These are phyloP conservation scores for Stagonosporopsis tanaceti DNA, from an alignment of 2,329 filamentous ascomycete genomes.

Conservation along the genomic window DNA sequence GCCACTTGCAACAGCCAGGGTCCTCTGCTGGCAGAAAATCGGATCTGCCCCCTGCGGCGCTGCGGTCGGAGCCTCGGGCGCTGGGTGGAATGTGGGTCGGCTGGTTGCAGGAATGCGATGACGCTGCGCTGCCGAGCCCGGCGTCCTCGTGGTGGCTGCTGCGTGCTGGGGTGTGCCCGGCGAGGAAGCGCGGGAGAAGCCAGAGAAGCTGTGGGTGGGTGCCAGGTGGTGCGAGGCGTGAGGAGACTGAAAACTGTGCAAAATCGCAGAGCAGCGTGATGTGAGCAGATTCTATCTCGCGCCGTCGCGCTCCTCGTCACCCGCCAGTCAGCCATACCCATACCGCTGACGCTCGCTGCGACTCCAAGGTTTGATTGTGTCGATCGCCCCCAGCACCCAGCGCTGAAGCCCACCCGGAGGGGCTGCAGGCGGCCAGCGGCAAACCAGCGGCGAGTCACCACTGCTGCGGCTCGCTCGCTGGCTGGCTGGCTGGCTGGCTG, in stretches of 20 bases:
- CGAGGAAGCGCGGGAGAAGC: not conserved
- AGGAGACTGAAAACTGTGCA: not conserved
- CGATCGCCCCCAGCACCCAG: conserved; percentile 19
- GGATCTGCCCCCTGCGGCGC: conserved; percentile 28
- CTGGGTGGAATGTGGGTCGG: conserved; percentile 21
- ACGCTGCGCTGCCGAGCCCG: conserved; percentile 13
- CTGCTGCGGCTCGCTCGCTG: not conserved
- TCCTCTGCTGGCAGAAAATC: conserved; percentile 28
- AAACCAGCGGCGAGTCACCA: conserved; percentile 14
- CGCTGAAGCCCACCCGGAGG: conserved; percentile 17
- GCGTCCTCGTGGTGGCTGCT: conserved; percentile 25
- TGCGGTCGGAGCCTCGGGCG: conserved; percentile 22
- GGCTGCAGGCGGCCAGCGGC: conserved; percentile 15
- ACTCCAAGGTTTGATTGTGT: conserved; percentile 14
- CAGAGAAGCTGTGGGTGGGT: not conserved
- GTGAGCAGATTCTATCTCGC: not conserved
- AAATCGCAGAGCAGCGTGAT: not conserved
- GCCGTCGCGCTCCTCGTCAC: not conserved
- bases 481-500: conserved; percentile 4
- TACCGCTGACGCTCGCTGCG: conserved; percentile 1
- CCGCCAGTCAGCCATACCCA: conserved; percentile 1
- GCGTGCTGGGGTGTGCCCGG: conserved; percentile 1
- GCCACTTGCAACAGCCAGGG: conserved; percentile 27
- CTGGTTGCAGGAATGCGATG: conserved; percentile 20
- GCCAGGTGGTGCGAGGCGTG: conserved; percentile 1